Evolutionary conservation across 1,139 yeast species (phyloP), one percentile per base, ranked within the genome.

Genomic region (Zygotorulaspora mrakii): DNA sequence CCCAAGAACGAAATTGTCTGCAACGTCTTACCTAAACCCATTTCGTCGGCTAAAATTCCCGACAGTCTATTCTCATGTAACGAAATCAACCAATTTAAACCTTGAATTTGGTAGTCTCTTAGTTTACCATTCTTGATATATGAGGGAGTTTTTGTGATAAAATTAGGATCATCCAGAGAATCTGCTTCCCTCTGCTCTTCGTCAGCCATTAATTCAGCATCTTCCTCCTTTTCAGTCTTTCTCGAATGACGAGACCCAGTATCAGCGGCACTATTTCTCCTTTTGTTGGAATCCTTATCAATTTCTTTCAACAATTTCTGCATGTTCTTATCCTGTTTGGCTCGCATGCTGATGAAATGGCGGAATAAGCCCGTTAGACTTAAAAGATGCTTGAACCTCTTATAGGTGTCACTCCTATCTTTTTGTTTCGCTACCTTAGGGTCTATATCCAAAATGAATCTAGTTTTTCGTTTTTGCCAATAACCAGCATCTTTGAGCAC

Each of bases 11-110:
- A 79, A 45, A 91, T 87, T 0, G 96, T 87, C 62, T 91, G 98
- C 45, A 91, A 70, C 1, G 98, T 91, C 61, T 91, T 91, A 45
- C 98, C 98, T 43, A 91, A 73, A 1, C 98, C 98, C 98, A 91
- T 91, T 64, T 91, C 98, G 65, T 91, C 98, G 7, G 98, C 98
- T 44, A 91, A 71, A 35, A 91, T 89, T 35, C 97, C 97, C 1
- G 94, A 80, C 41, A 89, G 73, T 54, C 82, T 79, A 65, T 89
- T 87, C 52, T 85, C 94, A 57, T 83, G 82, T 42, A 89, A 67
- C 1, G 88, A 77, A 16, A 88, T 78, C 55, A 89, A 68, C 97
- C 97, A 89, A 66, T 89, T 89, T 50, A 89, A 72, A 40, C 97
- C 97, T 61, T 85, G 95, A 44, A 89, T 75, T 65, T 89, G 97